Percentiles rank a stretch among this genome's conserved stretches.
These are phyloP conservation scores for Gonapodya sp. DNA, from an alignment of 192 early-diverging fungal species.

Conservation along the genomic window DNA sequence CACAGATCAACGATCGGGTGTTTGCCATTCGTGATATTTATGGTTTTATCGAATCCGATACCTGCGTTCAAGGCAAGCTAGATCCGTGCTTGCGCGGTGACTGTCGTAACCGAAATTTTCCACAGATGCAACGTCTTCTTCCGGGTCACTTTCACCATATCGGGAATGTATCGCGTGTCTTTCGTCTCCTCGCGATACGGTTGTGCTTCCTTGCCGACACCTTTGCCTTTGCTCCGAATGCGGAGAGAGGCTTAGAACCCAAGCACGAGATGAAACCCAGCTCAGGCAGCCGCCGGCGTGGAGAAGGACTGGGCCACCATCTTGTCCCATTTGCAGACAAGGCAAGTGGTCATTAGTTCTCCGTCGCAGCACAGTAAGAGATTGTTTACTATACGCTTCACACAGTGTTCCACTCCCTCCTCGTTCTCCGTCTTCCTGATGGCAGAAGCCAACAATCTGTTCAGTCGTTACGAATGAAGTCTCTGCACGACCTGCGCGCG, in stretches of 20 bases:
- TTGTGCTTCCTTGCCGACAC: conserved; percentile 71
- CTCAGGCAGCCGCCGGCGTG: not conserved
- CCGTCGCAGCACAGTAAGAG: not conserved
- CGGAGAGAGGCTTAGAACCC: conserved; percentile 48
- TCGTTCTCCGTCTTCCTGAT: not conserved
- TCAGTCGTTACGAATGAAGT: not conserved
- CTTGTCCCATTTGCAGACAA: not conserved
- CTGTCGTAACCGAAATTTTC: not conserved
- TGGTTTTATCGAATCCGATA: conserved; percentile 32
- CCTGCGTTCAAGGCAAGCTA: conserved; percentile 11
- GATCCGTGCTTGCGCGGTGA: not conserved
- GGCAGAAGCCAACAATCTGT: not conserved
- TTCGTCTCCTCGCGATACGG: conserved; percentile 58
- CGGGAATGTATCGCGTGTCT: conserved; percentile 69
- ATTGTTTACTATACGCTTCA: not conserved
- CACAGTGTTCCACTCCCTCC: not conserved
- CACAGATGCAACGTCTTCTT: not conserved
- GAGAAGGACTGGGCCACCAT: not conserved
- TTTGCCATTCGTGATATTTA: conserved; percentile 47
- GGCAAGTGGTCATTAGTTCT: not conserved
- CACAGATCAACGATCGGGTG: conserved; percentile 28
- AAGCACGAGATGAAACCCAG: not conserved
- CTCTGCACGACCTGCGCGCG: not conserved
- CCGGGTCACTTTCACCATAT: not conserved
- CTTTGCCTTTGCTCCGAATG: conserved; percentile 68